Percentiles rank a stretch among this genome's conserved stretches.
Conservation (phyloP, 257 asterid genomes). For the Cynanchum wilfordii region DNA sequence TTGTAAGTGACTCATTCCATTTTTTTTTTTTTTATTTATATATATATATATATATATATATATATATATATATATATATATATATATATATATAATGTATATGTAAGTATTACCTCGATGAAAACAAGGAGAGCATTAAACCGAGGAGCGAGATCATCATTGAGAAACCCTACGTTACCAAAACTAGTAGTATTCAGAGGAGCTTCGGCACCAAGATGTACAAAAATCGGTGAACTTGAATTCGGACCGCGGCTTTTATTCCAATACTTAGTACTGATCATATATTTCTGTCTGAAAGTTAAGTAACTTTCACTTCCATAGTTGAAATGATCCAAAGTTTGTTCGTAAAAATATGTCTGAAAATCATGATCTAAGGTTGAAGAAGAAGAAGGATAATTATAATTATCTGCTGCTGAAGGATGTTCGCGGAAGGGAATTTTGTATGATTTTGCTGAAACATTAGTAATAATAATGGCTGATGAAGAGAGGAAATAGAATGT, state of each 20-base stretch:
- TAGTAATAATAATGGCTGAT: background rate
- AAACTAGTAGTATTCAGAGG: background rate
- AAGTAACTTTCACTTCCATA: slow-evolving; percentile 50
- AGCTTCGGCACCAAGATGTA: slow-evolving; percentile 19
- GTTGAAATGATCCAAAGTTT: slow-evolving; percentile 79
- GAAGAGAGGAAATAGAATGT: background rate
- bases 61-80: too few species aligned
- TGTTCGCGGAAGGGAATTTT: slow-evolving; percentile 12
- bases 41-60: too few species aligned
- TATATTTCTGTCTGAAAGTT: slow-evolving; percentile 50
- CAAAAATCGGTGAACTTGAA: slow-evolving; percentile 22
- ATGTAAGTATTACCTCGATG: slow-evolving; percentile 6
- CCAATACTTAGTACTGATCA: slow-evolving; percentile 44
- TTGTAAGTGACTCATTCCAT: too few species aligned
- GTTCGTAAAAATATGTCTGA: slow-evolving; percentile 42
- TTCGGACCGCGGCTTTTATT: slow-evolving; percentile 32
- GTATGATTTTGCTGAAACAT: slow-evolving; percentile 8
- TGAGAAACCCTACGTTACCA: slow-evolving; percentile 3
- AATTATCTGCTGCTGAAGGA: background rate
- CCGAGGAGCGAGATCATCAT: slow-evolving; percentile 7
- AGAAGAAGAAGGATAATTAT: background rate
- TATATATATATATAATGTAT: too few species aligned
- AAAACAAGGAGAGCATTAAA: slow-evolving; percentile 11
- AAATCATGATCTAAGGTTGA: slow-evolving; percentile 3
- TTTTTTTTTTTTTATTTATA: too few species aligned